Conservation (phyloP, 2,329 filamentous ascomycete species). For the Didymosphaeria variabile region DNA sequence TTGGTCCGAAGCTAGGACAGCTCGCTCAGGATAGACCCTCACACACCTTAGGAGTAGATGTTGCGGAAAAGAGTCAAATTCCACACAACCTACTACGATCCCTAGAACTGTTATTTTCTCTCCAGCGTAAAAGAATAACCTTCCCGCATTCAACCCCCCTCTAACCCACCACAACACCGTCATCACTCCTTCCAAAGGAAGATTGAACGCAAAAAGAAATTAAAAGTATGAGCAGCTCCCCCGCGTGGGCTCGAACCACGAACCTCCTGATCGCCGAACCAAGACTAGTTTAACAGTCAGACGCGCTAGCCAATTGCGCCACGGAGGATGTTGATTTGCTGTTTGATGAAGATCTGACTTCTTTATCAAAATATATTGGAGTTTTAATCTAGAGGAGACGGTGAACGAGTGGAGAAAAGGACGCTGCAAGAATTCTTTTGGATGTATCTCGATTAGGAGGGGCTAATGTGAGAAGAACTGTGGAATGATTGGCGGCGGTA, state of each 20-base stretch:
- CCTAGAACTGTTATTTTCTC: no score
- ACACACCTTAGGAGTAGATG: no score
- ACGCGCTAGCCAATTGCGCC: constrained; percentile 66
- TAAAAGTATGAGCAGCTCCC: constrained; percentile 14
- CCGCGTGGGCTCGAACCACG: constrained; percentile 27
- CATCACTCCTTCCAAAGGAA: neutral
- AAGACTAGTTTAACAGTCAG: constrained; percentile 60
- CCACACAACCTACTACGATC: no score
- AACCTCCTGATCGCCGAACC: constrained; percentile 22
- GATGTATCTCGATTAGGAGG: no score
- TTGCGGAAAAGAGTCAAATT: no score
- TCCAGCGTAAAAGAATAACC: neutral
- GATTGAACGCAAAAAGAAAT: neutral
- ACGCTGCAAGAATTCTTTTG: no score
- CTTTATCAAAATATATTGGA: no score
- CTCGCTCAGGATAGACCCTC: no score
- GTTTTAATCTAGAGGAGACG: no score
- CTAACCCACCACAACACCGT: neutral
- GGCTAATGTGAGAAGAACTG: no score
- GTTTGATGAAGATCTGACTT: neutral
- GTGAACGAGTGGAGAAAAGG: no score
- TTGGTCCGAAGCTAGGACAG: no score
- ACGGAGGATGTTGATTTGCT: constrained; percentile 42
- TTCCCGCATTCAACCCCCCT: neutral
- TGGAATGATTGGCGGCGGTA: constrained; percentile 3